phyloP scores from a whole-genome alignment of 768 basidiomycete species.

The Amyloporia xantha region DNA sequence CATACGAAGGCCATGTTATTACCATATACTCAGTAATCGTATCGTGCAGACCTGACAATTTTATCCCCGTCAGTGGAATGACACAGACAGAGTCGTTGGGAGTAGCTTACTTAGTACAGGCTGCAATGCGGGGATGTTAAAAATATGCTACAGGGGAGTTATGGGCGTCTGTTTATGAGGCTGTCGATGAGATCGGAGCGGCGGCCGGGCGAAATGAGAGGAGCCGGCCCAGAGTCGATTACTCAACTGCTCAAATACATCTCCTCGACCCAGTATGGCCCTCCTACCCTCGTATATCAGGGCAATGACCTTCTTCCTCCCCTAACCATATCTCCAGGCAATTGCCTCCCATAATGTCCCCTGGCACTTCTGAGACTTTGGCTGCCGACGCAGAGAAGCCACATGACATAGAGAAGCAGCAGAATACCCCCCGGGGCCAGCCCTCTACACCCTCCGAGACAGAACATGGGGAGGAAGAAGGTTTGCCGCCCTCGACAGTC shows the following conservation, averaged over 20 bases:
- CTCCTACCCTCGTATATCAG: not conserved
- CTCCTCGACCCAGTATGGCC: not conserved
- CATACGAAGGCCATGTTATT: no score
- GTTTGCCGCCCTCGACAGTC: not conserved
- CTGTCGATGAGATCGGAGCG: not conserved
- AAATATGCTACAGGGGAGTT: not conserved
- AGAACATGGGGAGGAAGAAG: not conserved
- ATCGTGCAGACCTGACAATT: no score
- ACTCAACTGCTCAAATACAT: not conserved
- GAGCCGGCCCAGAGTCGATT: not conserved
- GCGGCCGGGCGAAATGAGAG: not conserved
- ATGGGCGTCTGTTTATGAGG: not conserved
- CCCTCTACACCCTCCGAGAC: conserved; percentile 1
- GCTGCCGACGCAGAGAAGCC: conserved; percentile 1
- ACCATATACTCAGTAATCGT: no score
- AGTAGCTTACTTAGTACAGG: no score
- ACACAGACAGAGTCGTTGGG: no score
- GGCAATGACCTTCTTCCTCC: not conserved
- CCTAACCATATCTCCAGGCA: not conserved
- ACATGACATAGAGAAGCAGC: conserved; percentile 6
- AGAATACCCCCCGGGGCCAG: not conserved
- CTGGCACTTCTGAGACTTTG: conserved; percentile 1
- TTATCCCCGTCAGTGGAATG: no score
- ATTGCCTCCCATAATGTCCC: not conserved
- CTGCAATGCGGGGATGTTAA: no score